Evolutionary conservation across 768 basidiomycete genomes (phyloP), one percentile per base, ranked within the genome.

Genomic region (Agaricus blazei): DNA sequence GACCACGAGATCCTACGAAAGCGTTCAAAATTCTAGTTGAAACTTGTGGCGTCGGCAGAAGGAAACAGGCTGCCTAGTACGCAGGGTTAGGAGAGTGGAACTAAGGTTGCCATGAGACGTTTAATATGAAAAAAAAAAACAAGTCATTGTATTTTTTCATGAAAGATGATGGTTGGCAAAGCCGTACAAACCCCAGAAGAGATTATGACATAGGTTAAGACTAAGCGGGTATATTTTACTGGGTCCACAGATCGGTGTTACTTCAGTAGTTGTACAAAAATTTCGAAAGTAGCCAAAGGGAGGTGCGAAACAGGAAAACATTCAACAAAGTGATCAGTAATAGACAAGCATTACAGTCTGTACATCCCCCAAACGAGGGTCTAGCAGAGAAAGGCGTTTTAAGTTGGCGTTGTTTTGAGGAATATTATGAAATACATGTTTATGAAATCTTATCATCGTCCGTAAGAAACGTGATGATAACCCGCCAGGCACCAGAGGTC

Each of bases 191-290:
- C 23, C 26, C 15, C 27, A 37, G n/a, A 27, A 24, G 41, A n/a
- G 15, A 23, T 38, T 19, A 5, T 19, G 31, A 37, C 29, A 23
- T 26, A 29, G 8, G 23, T 11, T 48, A 48, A 29, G 15, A 54
- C 46, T 48, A 44, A 50, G 31, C 26, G 54, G 48, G 14, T 43
- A 44, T 50, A 56, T 28, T 27, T 34, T 49, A 56, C 27, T 43
- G 43, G 15, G 31, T 5, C 43, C 14, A 34, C 26, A 54, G 37
- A 40, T 48, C 40, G 36, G 28, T 36, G 31, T 56, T 44, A 44
- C 40, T 48, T 34, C 51, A 23, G 19, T 44, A 31, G 37, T 43
- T 36, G 19, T 29, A 43, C 26, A 56, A 37, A 43, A 28, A 48
- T 19, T 8, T 26, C 36, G 29, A 44, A 9, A 14, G 19, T n/a